Percentiles rank a stretch among this genome's conserved stretches.
Conservation (phyloP, 2,329 filamentous ascomycete genomes). For the Pestalotiopsis fici region DNA sequence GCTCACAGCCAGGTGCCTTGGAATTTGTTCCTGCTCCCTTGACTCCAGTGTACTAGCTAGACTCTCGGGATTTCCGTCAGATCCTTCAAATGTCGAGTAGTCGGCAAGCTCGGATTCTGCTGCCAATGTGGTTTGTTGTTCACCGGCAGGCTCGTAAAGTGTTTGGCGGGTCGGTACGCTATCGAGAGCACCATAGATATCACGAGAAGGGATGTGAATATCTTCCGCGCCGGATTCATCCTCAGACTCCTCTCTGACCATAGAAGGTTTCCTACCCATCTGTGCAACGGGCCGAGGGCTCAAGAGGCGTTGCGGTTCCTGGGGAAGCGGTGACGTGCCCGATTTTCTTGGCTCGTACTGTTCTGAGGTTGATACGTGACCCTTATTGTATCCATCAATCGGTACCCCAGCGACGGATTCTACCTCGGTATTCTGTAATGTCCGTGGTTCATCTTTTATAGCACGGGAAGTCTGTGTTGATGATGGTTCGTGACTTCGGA, state of each 20-base stretch:
- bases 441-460: constrained; percentile 12
- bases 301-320: background rate
- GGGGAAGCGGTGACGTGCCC: constrained; percentile 1
- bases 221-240: constrained; percentile 31
- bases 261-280: constrained; percentile 41
- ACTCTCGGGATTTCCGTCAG: background rate
- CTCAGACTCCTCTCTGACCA: constrained; percentile 47
- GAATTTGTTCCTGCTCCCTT: constrained; percentile 13
- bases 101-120: background rate
- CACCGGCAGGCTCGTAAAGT: constrained; percentile 15
- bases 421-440: constrained; percentile 19
- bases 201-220: constrained; percentile 16
- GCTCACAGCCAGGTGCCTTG: constrained; percentile 24
- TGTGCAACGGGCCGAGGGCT: constrained; percentile 9
- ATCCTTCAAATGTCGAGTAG: background rate
- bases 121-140: background rate
- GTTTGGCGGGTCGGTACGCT: constrained; percentile 34
- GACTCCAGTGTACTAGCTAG: background rate
- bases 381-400: constrained; percentile 10
- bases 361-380: constrained; percentile 6
- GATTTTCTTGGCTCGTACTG: background rate
- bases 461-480: constrained; percentile 9
- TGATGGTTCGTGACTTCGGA: constrained; percentile 17
- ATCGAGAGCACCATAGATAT: constrained; percentile 31
- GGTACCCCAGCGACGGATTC: constrained; percentile 20